These are phyloP conservation scores for Trichophyton equinum DNA, from an alignment of 2,329 filamentous ascomycete species.

Conservation along the genomic window DNA sequence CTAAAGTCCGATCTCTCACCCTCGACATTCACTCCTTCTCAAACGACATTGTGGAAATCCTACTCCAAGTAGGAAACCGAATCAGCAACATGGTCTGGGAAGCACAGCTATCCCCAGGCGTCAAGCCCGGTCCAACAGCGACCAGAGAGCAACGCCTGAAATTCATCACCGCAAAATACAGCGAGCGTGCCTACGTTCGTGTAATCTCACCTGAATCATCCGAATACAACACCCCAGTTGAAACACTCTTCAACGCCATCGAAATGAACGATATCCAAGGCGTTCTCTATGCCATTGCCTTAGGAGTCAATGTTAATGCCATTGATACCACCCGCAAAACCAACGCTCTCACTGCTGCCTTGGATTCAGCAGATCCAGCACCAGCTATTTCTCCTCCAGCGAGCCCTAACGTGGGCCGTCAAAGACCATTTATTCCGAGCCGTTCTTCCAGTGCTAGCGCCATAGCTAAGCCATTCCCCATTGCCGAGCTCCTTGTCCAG, in stretches of 20 bases:
- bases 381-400: slow-evolving; percentile 39
- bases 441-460: slow-evolving; percentile 23
- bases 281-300: slow-evolving; percentile 77
- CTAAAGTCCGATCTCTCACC: slow-evolving; percentile 88
- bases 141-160: slow-evolving; percentile 81
- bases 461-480: slow-evolving; percentile 58
- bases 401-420: slow-evolving; percentile 8
- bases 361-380: slow-evolving; percentile 85
- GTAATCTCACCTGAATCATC: slow-evolving; percentile 59
- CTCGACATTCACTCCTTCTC: slow-evolving; percentile 95
- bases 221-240: slow-evolving; percentile 65
- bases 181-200: slow-evolving; percentile 69
- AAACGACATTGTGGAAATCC: slow-evolving; percentile 86
- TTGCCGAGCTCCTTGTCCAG: slow-evolving; percentile 83
- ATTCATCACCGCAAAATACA: slow-evolving; percentile 93
- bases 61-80: slow-evolving; percentile 82
- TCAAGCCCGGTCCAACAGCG: slow-evolving; percentile 64
- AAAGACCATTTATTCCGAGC: slow-evolving; percentile 26
- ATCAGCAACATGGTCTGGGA: slow-evolving; percentile 98
- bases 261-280: slow-evolving; percentile 94
- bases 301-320: slow-evolving; percentile 76
- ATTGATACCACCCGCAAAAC: slow-evolving; percentile 77
- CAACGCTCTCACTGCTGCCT: slow-evolving; percentile 77
- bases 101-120: slow-evolving; percentile 58
- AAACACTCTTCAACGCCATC: slow-evolving; percentile 79